Base-by-base conservation (phyloP, 139 green algal species). In the Trebouxia sp. region DNA sequence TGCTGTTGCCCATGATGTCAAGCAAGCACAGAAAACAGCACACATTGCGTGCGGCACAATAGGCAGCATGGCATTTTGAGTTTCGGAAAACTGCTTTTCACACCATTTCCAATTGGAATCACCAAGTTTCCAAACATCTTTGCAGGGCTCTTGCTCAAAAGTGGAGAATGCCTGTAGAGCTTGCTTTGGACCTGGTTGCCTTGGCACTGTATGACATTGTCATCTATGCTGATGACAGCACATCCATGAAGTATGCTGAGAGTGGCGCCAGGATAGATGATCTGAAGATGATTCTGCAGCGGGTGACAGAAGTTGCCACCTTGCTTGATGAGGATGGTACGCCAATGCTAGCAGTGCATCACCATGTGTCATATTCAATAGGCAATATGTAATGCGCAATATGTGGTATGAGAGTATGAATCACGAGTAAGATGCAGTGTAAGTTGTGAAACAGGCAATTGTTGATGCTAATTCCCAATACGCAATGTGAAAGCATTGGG, bases 181-280 rank as follows among this genome's bases (percentile, higher is more conserved):
- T 83, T 26, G 78, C 78, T 1, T 26, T 66, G 8, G 78, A 77
- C 11, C 45, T 83, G 10, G 78, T 72, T 38, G 62, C 37, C 9
- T 30, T 83, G 8, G 78, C 65, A 7, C 47, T 83, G 30, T 83
- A 87, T 5, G 79, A 82, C 8, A 79, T 87, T 37, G 72, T 87
- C 41, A 84, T 87, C 30, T 79, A 77, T 66, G 77, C 77, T 39
- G 77, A 82, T 56, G 77, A 82, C 77, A 65, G 41, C 14, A 53
- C 55, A n/a, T 76, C 56, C n/a, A 82, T 82, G 77, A 70, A 56
- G 8, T 82, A 76, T 76, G 77, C 43, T 35, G 69, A 77, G 26
- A 77, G 32, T 53, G 79, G 79, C 26, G 53, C 67, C 48, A 47
- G 79, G 37, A 83, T 83, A n/a, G 70, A 80, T 53, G 80, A 84